A percentile compares a stretch with the other conserved stretches of the same genome.
Evolutionary conservation across 306 rosid genomes (phyloP).

Genomic region (Prunus armeniaca): DNA sequence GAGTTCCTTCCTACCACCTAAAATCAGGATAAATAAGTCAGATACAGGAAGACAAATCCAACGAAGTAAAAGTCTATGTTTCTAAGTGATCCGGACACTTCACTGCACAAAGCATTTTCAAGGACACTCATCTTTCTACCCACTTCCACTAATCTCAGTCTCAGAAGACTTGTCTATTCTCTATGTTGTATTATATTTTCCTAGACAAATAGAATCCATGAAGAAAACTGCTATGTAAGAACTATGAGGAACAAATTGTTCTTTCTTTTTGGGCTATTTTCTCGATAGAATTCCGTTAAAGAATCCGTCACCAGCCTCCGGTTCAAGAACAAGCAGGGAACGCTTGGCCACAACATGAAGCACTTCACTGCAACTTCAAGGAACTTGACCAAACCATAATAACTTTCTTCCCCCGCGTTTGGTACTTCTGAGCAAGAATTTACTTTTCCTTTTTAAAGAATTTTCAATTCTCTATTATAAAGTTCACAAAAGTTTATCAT

Average conservation of each 20-base stretch:
- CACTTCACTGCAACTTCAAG: too few relatives aligned
- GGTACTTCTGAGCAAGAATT: background rate
- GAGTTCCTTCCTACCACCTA: constrained; percentile 37
- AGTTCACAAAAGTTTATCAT: background rate
- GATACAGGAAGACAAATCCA: background rate
- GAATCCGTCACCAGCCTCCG: too few relatives aligned
- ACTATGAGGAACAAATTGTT: too few relatives aligned
- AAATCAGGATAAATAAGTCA: constrained; percentile 4
- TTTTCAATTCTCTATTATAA: background rate
- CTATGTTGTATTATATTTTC: too few relatives aligned
- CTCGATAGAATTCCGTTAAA: too few relatives aligned
- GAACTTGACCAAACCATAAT: background rate
- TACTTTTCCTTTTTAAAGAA: background rate
- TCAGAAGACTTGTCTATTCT: too few relatives aligned
- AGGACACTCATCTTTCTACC: background rate
- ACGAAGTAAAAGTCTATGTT: background rate
- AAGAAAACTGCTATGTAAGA: too few relatives aligned
- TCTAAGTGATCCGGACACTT: background rate
- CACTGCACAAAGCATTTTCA: background rate
- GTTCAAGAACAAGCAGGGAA: too few relatives aligned
- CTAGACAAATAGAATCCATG: too few relatives aligned
- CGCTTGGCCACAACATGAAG: too few relatives aligned
- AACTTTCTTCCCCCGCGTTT: background rate
- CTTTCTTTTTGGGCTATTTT: too few relatives aligned
- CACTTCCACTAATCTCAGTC: background rate